These are phyloP conservation scores for Malassezia equina DNA, from an alignment of 1,284 basidiomycete genomes.

Conservation along the genomic window DNA sequence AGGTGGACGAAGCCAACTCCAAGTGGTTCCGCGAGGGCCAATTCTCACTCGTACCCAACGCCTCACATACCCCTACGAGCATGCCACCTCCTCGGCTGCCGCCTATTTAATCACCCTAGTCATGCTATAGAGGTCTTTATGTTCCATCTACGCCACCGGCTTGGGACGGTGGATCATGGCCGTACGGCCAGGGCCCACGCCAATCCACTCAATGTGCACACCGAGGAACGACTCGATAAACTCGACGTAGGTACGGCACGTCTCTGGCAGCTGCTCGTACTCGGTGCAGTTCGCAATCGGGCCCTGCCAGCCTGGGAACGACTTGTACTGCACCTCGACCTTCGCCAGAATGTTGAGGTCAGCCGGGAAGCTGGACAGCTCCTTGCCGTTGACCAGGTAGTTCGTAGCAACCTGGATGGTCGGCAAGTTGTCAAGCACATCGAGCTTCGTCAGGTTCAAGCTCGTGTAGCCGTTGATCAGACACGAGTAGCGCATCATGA, in stretches of 20 bases:
- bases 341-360: conserved; percentile 70
- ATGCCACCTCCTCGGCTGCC: conserved; percentile 8
- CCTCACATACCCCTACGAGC: not conserved
- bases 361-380: conserved; percentile 82
- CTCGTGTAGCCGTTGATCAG: conserved; percentile 91
- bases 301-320: conserved; percentile 81
- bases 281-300: conserved; percentile 61
- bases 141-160: not conserved
- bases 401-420: conserved; percentile 81
- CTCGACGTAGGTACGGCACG: conserved; percentile 74
- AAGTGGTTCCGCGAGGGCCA: conserved; percentile 49
- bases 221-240: conserved; percentile 74
- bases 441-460: conserved; percentile 91
- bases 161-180: conserved; percentile 58
- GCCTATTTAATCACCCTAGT: not conserved
- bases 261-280: conserved; percentile 72
- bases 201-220: conserved; percentile 82
- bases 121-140: not conserved
- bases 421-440: conserved; percentile 72
- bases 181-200: conserved; percentile 72
- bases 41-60: conserved; percentile 39
- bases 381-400: conserved; percentile 69
- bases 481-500: conserved; percentile 83
- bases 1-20: conserved; percentile 45
- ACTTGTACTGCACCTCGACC: conserved; percentile 80